A percentile compares a stretch with the other conserved stretches of the same genome.
Evolutionary conservation across 148 eudicot genomes (phyloP).

Genomic region (Rhododendron henanense): DNA sequence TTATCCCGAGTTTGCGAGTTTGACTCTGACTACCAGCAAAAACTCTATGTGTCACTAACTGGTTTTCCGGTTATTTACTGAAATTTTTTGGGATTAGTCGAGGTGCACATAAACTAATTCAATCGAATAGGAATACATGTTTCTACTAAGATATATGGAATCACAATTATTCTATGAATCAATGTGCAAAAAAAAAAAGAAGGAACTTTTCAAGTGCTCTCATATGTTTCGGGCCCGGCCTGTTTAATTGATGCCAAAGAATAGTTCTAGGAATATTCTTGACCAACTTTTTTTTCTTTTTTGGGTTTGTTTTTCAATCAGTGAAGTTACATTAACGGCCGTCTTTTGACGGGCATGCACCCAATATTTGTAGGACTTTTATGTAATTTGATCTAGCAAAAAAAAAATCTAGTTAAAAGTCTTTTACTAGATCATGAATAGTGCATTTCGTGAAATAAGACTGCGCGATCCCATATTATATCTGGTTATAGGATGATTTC

Average conservation of each 20-base stretch:
- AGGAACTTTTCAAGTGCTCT: neutral
- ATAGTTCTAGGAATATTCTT: neutral
- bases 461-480: too few species aligned
- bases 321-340: neutral
- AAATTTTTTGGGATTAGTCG: too few species aligned
- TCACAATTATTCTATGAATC: neutral
- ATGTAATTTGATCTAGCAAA: too few species aligned
- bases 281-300: neutral
- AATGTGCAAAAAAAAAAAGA: neutral
- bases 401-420: too few species aligned
- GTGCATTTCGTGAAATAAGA: neutral
- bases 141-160: neutral
- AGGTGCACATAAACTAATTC: neutral
- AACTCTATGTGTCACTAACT: neutral
- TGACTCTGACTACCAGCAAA: neutral
- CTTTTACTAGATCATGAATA: too few species aligned
- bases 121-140: neutral
- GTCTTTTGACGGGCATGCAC: neutral
- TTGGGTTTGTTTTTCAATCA: too few species aligned
- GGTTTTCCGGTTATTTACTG: too few species aligned
- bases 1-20: neutral
- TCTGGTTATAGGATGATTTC: too few species aligned
- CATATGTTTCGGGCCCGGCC: neutral
- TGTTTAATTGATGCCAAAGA: neutral
- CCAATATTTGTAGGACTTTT: neutral